A percentile compares a stretch with the other conserved stretches of the same genome.
These are phyloP conservation scores for Acanthamoeba culbertsoni DNA, from an alignment of 208 protist genomes.

Conservation along the genomic window DNA sequence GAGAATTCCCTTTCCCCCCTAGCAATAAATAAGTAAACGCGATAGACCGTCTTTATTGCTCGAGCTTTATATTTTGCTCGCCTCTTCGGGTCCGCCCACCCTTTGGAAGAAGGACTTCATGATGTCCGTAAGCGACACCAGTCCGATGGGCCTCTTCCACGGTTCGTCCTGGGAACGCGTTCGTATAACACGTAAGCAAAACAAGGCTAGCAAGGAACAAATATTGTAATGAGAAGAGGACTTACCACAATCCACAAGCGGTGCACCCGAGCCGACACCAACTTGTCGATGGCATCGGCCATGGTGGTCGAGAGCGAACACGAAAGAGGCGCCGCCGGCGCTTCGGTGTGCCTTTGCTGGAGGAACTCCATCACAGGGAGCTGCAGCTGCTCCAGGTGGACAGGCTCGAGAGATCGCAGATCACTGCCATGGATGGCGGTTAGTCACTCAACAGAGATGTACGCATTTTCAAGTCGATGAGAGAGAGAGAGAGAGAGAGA, in stretches of 20 bases:
- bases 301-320: background rate
- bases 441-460: background rate
- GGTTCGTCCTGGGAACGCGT: background rate
- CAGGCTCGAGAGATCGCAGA: background rate
- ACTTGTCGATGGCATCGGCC: background rate
- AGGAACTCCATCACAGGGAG: constrained; percentile 4
- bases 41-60: background rate
- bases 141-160: constrained; percentile 27
- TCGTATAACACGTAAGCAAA: background rate
- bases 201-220: background rate
- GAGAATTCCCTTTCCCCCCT: too few relatives aligned
- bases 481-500: background rate
- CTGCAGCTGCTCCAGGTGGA: background rate
- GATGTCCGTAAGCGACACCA: constrained; percentile 17
- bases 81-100: background rate
- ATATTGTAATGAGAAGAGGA: background rate
- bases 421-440: background rate
- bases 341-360: background rate
- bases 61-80: background rate
- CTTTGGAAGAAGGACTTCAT: background rate
- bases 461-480: background rate
- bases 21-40: background rate
- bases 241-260: constrained; percentile 24
- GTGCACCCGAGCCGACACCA: background rate
- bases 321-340: background rate